Evolutionary conservation across 2,329 filamentous ascomycete species (phyloP).

Genomic region (Apiospora arundinis): DNA sequence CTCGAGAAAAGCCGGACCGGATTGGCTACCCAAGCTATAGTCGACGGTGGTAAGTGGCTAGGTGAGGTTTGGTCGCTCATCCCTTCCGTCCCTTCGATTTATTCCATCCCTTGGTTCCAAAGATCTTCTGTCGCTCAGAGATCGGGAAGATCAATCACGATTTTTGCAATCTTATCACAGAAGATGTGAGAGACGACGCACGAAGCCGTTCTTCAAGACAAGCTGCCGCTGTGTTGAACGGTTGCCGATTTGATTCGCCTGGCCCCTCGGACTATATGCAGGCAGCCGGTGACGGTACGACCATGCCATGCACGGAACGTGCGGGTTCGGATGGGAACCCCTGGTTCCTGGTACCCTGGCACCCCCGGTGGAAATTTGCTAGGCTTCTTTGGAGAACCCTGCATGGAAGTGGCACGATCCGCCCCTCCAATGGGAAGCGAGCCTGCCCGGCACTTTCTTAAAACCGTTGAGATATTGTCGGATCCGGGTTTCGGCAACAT

Average conservation of each 20-base stretch:
- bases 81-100: background rate
- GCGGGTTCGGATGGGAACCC: slow-evolving; percentile 4
- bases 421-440: background rate
- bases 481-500: background rate
- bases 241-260: background rate
- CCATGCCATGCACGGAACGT: slow-evolving; percentile 3
- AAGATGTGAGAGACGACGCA: background rate
- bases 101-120: background rate
- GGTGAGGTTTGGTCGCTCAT: background rate
- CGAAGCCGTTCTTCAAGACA: background rate
- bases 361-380: background rate
- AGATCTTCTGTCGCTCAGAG: background rate
- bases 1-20: background rate
- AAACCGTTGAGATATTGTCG: background rate
- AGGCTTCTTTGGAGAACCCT: background rate
- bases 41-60: background rate
- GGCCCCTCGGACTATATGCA: background rate
- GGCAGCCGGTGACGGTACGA: slow-evolving; percentile 1
- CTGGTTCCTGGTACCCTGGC: background rate
- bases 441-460: background rate
- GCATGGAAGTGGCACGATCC: background rate
- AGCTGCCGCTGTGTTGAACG: background rate
- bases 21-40: background rate
- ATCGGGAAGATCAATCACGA: slow-evolving; percentile 11
- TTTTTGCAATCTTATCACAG: background rate